These are phyloP conservation scores for Gossypium trilobum DNA, from an alignment of 441 rosid species.

Conservation along the genomic window DNA sequence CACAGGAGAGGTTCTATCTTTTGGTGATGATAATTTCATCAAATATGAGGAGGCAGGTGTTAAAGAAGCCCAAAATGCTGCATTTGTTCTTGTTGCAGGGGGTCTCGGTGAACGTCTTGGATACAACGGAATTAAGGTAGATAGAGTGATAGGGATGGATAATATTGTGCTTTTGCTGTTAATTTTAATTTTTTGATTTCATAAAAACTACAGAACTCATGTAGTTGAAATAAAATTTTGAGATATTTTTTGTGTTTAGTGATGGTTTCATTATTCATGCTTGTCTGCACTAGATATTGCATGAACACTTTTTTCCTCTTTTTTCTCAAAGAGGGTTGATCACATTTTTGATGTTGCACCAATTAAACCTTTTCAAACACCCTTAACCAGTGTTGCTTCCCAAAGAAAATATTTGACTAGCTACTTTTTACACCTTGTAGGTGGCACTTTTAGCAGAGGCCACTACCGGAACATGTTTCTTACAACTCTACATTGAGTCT, in stretches of 20 bases:
- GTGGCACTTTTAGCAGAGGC: constrained; percentile 93
- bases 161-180: neutral
- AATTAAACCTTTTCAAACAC: constrained; percentile 8
- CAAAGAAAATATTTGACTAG: constrained; percentile 2
- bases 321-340: neutral
- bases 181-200: neutral
- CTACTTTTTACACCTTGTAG: constrained; percentile 30
- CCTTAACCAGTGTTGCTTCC: neutral
- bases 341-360: neutral
- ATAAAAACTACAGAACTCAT: neutral
- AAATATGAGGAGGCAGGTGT: constrained; percentile 74
- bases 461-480: constrained; percentile 73
- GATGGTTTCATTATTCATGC: neutral
- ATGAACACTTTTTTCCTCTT: neutral
- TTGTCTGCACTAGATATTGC: neutral
- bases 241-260: neutral
- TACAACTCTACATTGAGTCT: constrained; percentile 69
- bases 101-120: constrained; percentile 98
- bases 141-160: neutral
- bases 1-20: constrained; percentile 65
- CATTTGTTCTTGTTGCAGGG: constrained; percentile 96
- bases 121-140: constrained; percentile 95
- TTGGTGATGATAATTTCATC: constrained; percentile 58
- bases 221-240: neutral
- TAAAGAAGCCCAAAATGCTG: constrained; percentile 70